Percentiles rank a stretch among this genome's conserved stretches.
Conservation (phyloP, 306 rosid genomes). For the Comarum palustre region DNA sequence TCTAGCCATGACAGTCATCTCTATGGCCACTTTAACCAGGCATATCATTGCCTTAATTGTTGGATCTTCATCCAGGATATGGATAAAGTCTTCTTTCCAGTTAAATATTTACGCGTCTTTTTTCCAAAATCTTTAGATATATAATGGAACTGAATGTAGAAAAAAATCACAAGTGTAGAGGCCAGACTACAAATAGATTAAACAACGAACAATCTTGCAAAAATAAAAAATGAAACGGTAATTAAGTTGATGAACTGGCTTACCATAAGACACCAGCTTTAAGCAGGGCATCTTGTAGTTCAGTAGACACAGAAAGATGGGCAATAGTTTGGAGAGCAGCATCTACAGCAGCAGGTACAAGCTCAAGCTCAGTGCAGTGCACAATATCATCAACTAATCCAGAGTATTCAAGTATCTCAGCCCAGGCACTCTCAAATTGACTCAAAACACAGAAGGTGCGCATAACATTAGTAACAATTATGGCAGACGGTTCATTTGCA, state of each 20-base stretch:
- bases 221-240: not conserved
- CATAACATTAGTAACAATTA: slow-evolving; percentile 88
- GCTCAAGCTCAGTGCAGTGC: slow-evolving; percentile 95
- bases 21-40: not conserved
- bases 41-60: not conserved
- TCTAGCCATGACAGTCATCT: not conserved
- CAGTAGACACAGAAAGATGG: slow-evolving; percentile 80
- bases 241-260: slow-evolving; percentile 26
- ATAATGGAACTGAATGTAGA: not conserved
- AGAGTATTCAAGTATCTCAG: slow-evolving; percentile 77
- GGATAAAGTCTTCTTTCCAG: not conserved
- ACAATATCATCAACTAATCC: slow-evolving; percentile 88
- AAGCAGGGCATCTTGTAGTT: slow-evolving; percentile 79
- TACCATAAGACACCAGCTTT: slow-evolving; percentile 94
- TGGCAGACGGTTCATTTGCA: slow-evolving; percentile 86
- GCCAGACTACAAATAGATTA: not conserved
- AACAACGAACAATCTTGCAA: not conserved
- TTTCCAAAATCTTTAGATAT: not conserved
- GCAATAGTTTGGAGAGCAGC: slow-evolving; percentile 89
- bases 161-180: slow-evolving; percentile 3
- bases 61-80: not conserved
- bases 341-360: slow-evolving; percentile 78
- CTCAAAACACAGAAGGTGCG: slow-evolving; percentile 82
- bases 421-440: slow-evolving; percentile 85
- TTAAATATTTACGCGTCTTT: not conserved